These are phyloP conservation scores for Rhododendron molle DNA, from an alignment of 148 eudicot genomes.

Conservation along the genomic window DNA sequence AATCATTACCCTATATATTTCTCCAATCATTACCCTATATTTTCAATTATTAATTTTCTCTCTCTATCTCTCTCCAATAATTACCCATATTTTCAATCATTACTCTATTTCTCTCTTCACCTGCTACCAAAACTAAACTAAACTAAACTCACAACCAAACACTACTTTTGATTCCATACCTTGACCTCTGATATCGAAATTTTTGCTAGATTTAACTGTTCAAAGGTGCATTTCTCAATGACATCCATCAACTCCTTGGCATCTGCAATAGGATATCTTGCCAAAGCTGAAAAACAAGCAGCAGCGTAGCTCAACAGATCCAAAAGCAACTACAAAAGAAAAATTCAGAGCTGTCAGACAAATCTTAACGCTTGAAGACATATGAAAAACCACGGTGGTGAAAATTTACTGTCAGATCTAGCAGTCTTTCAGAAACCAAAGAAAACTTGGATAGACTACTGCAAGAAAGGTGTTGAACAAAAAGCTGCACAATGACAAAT, in stretches of 20 bases:
- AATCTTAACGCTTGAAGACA: conserved; percentile 1
- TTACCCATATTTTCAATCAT: too few relatives aligned
- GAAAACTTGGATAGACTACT: neutral
- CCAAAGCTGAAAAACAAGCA: conserved; percentile 55
- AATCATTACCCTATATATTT: too few relatives aligned
- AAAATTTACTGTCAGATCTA: neutral
- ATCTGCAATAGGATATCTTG: conserved; percentile 39
- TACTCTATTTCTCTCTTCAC: too few relatives aligned
- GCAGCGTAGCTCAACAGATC: conserved; percentile 61
- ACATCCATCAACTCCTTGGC: conserved; percentile 45
- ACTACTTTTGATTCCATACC: conserved; percentile 68
- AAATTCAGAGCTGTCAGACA: conserved; percentile 2
- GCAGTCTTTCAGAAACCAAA: neutral
- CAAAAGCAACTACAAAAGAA: conserved; percentile 59
- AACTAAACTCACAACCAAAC: too few relatives aligned
- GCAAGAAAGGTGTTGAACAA: neutral
- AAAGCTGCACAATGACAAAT: neutral
- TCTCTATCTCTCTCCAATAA: too few relatives aligned
- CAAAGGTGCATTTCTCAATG: conserved; percentile 51
- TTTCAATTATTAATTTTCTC: too few relatives aligned
- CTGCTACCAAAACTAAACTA: too few relatives aligned
- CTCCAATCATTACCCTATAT: too few relatives aligned
- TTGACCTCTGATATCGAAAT: conserved; percentile 54
- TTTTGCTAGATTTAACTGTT: conserved; percentile 56
- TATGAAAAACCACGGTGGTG: neutral